These are phyloP conservation scores for Verticillium albo-atrum DNA, from an alignment of 2,329 filamentous ascomycete species.

Conservation along the genomic window DNA sequence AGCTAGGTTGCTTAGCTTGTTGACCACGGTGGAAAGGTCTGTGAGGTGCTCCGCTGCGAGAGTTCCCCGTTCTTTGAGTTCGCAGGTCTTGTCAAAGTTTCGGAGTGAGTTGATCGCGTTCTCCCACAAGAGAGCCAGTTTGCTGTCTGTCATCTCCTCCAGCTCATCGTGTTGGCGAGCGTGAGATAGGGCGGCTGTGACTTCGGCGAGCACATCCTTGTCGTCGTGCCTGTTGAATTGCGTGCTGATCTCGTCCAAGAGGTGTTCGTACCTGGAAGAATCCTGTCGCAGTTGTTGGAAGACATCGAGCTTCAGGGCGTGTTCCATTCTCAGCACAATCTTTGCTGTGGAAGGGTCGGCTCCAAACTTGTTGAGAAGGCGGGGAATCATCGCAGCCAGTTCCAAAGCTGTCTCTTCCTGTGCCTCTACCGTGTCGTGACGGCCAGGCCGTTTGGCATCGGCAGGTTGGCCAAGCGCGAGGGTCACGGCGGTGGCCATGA, in stretches of 20 bases:
- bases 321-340: slow-evolving; percentile 78
- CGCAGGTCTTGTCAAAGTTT: slow-evolving; percentile 64
- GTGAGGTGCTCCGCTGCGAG: slow-evolving; percentile 61
- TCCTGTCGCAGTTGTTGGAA: slow-evolving; percentile 89
- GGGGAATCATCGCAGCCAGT: slow-evolving; percentile 75
- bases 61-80: slow-evolving; percentile 67
- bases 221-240: slow-evolving; percentile 94
- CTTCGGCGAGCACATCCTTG: slow-evolving; percentile 78
- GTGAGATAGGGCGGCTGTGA: slow-evolving; percentile 75
- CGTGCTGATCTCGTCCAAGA: slow-evolving; percentile 87
- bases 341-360: slow-evolving; percentile 84
- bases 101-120: slow-evolving; percentile 71
- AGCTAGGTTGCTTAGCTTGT: slow-evolving; percentile 76
- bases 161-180: slow-evolving; percentile 84
- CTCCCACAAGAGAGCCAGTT: slow-evolving; percentile 81
- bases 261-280: slow-evolving; percentile 69
- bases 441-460: slow-evolving; percentile 58
- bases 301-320: slow-evolving; percentile 78
- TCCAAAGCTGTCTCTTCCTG: slow-evolving; percentile 76
- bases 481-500: slow-evolving; percentile 79
- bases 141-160: slow-evolving; percentile 77
- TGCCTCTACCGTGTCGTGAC: slow-evolving; percentile 62
- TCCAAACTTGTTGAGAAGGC: slow-evolving; percentile 87
- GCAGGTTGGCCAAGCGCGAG: slow-evolving; percentile 61
- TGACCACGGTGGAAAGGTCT: slow-evolving; percentile 68